Base-by-base conservation (phyloP, 352 stramenopile genomes). In the Hyaloperonospora brassicae region DNA sequence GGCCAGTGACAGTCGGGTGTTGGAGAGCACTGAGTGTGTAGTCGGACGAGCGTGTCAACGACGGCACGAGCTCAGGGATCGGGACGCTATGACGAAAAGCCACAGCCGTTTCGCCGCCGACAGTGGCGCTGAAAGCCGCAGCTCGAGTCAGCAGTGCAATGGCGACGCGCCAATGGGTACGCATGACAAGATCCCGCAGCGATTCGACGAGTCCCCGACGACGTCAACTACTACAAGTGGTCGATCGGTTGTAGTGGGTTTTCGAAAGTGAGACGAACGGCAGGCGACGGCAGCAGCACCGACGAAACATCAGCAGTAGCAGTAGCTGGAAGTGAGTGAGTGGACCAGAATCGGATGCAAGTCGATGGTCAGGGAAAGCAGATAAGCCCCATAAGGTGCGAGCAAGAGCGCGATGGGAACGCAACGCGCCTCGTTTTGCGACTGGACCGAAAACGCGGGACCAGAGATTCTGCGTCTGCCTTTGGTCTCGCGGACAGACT, bases 1-100 rank as follows among this genome's bases (percentile, higher is more conserved):
- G 90, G 11, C 66, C 85, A 23, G 86, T 62, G 35, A 89, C 85
- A 7, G 79, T 70, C 7, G 80, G 78, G 44, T 69, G 69, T 13
- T 74, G 73, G 48, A 84, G 52, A 1, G 62, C 66, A 38, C 59
- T 66, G 21, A 66, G 50, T 10, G 49, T 61, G 50, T 50, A 63
- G 4, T 57, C 43, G 30, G 63, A 61, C 23, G 57, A 62, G 21
- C 22, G 52, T 41, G 36, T 61, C 50, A 40, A 48, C 52, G 61
- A 24, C 52, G 57, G 24, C 21, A 54, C 47, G 17, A 17, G 17
- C 42, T 66, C 40, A 10, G 47, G 46, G 27, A 46, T 47, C 35
- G 27, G 51, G 10, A 35, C 36, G 34, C 39, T 13, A 34, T 57
- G 40, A 12, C 47, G 51, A 17, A 62, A 39, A 14, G 59, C 85